Percentiles rank a stretch among this genome's conserved stretches.
Conservation (phyloP, 257 asterid genomes). For the Ballota nigra region DNA sequence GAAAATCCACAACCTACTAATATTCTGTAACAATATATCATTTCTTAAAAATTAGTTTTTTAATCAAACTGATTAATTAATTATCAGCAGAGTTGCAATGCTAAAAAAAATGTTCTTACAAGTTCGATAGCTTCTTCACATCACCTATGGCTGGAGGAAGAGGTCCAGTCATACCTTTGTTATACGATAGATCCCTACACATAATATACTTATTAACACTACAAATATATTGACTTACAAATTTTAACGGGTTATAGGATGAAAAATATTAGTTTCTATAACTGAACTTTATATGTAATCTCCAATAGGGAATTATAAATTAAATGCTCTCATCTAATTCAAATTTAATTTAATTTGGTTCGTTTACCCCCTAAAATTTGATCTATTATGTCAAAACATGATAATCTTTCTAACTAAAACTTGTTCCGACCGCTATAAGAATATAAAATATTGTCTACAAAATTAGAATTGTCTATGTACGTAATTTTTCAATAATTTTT, state of each 20-base stretch:
- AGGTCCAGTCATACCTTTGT: conserved; percentile 64
- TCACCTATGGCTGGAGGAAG: conserved; percentile 69
- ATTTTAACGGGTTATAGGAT: neutral
- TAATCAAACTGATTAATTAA: neutral
- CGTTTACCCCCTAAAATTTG: neutral
- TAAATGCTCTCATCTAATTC: too few species aligned
- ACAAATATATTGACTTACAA: neutral
- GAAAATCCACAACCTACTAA: conserved; percentile 83
- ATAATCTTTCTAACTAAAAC: too few species aligned
- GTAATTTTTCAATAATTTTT: too few species aligned
- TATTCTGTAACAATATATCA: conserved; percentile 47
- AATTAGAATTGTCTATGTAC: too few species aligned
- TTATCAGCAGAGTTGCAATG: too few species aligned
- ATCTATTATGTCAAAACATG: neutral
- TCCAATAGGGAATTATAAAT: too few species aligned
- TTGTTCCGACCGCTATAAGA: too few species aligned
- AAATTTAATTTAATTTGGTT: too few species aligned
- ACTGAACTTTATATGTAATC: too few species aligned
- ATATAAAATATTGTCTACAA: too few species aligned
- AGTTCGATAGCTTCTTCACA: conserved; percentile 50
- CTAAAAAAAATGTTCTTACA: conserved; percentile 57
- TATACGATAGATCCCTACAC: conserved; percentile 79
- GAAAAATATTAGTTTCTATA: too few species aligned
- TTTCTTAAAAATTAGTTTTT: neutral
- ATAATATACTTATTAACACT: conserved; percentile 2